Evolutionary conservation across 495 filamentous ascomycete species (phyloP).

Genomic region (Penicillium tannophilum): DNA sequence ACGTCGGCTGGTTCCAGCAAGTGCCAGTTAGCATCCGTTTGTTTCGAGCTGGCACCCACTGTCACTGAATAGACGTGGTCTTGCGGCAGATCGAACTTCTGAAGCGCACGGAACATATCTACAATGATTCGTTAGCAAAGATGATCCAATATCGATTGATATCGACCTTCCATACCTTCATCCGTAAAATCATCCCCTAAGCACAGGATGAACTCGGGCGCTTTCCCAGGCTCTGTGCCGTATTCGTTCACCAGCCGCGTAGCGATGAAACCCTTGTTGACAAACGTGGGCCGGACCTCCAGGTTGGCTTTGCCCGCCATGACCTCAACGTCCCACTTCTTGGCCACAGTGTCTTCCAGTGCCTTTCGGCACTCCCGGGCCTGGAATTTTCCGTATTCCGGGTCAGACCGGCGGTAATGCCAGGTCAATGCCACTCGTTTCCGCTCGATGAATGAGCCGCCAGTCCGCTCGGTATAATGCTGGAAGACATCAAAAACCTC

Average conservation of each 20-base stretch:
- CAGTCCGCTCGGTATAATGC: conserved; percentile 79
- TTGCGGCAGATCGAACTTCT: conserved; percentile 54
- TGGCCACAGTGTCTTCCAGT: conserved; percentile 71
- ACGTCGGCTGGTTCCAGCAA: conserved; percentile 86
- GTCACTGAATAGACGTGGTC: conserved; percentile 82
- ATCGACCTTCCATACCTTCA: conserved; percentile 66
- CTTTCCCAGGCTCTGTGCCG: conserved; percentile 47
- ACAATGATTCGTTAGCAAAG: conserved; percentile 9
- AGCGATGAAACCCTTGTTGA: conserved; percentile 95
- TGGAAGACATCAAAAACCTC: conserved; percentile 80
- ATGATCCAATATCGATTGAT: background rate
- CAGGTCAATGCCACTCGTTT: conserved; percentile 93
- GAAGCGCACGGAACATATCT: conserved; percentile 69
- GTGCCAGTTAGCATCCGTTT: conserved; percentile 84
- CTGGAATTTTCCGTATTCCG: conserved; percentile 75
- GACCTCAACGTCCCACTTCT: conserved; percentile 85
- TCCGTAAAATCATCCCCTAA: conserved; percentile 95
- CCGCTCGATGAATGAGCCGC: conserved; percentile 88
- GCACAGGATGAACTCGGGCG: conserved; percentile 82
- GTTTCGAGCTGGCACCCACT: conserved; percentile 83
- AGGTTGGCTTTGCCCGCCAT: conserved; percentile 96
- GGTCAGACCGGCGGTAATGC: conserved; percentile 92
- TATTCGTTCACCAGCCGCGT: conserved; percentile 74
- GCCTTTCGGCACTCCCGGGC: conserved; percentile 75
- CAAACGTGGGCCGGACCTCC: conserved; percentile 91